phyloP scores from a whole-genome alignment of 140 eudicot genomes.

The Senecio squalidus region DNA sequence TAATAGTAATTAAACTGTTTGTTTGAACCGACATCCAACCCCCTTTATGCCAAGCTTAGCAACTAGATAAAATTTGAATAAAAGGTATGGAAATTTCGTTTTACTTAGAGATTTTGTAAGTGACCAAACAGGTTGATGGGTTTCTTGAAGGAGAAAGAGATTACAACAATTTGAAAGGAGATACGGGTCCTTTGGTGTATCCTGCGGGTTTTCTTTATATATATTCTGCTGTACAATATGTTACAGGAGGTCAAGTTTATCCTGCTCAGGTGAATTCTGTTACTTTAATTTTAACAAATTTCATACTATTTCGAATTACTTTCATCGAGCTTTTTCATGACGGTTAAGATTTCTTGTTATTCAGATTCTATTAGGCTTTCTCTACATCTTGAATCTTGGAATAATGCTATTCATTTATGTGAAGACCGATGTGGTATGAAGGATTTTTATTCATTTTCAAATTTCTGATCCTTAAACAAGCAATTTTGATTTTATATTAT shows the following conservation, averaged over 20 bases:
- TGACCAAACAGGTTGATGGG: conserved; percentile 53
- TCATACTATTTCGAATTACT: neutral
- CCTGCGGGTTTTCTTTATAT: conserved; percentile 95
- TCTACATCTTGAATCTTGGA: conserved; percentile 83
- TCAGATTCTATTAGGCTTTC: conserved; percentile 78
- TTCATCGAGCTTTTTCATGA: neutral
- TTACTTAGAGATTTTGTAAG: conserved; percentile 5
- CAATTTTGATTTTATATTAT: neutral
- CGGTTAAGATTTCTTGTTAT: conserved; percentile 15
- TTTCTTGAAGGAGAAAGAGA: conserved; percentile 88
- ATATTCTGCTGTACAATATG: conserved; percentile 66
- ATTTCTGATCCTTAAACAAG: neutral
- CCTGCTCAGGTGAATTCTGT: conserved; percentile 75
- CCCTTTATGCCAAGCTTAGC: too few species aligned
- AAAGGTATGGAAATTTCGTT: neutral
- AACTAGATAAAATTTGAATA: too few species aligned
- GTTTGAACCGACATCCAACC: too few species aligned
- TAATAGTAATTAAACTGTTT: neutral
- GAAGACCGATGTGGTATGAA: conserved; percentile 93
- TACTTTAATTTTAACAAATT: neutral
- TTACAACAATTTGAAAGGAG: conserved; percentile 79
- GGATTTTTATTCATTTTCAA: neutral
- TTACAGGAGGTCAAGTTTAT: conserved; percentile 74
- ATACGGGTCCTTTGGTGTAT: conserved; percentile 93
- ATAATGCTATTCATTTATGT: conserved; percentile 60